Evolutionary conservation across 768 basidiomycete genomes (phyloP).

Genomic region (Naganishia onofrii): DNA sequence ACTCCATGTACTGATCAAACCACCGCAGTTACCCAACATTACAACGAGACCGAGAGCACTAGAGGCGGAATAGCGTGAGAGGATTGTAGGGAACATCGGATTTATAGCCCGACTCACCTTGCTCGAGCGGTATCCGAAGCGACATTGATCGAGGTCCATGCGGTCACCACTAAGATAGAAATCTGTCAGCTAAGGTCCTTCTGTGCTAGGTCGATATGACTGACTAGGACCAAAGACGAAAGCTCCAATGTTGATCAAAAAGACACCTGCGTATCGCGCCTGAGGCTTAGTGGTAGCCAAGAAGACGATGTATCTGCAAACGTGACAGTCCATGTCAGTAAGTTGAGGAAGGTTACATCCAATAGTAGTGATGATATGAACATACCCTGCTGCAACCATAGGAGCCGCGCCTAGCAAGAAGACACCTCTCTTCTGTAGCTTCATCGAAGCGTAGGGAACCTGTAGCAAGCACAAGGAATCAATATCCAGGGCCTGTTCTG

Average conservation of each 20-base stretch:
- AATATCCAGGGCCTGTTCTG: neutral
- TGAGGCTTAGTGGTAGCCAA: constrained; percentile 27
- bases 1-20: constrained; percentile 31
- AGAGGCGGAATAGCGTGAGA: neutral
- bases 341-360: constrained; percentile 24
- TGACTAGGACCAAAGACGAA: constrained; percentile 25
- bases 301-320: constrained; percentile 19
- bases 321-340: neutral
- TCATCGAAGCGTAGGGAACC: constrained; percentile 36
- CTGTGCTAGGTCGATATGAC: neutral
- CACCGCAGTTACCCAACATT: constrained; percentile 36
- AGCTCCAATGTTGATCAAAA: constrained; percentile 30
- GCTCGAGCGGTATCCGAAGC: constrained; percentile 33
- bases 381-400: constrained; percentile 33
- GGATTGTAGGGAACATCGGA: neutral
- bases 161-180: constrained; percentile 30
- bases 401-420: constrained; percentile 31
- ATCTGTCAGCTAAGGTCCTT: neutral
- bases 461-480: neutral
- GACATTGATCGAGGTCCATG: constrained; percentile 36
- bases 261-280: constrained; percentile 31
- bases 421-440: constrained; percentile 30
- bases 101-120: neutral
- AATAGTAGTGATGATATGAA: neutral
- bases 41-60: constrained; percentile 35